phyloP scores from a whole-genome alignment of 164 flowering plant genomes.

The Berberis thunbergii region DNA sequence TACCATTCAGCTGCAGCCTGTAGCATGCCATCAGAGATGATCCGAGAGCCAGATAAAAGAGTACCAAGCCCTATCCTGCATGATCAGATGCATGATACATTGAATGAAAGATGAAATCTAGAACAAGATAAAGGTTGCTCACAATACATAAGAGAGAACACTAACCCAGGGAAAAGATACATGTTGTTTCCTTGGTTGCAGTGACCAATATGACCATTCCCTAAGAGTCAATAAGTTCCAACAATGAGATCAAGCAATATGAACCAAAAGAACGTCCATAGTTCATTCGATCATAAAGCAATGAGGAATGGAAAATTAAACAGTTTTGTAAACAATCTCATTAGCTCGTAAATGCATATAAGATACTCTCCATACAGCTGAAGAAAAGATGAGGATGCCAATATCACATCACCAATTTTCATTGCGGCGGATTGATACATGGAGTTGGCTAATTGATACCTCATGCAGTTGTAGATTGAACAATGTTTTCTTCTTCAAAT shows the following conservation, averaged over 20 bases:
- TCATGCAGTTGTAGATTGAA: too few relatives aligned
- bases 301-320: too few relatives aligned
- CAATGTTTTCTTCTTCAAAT: too few relatives aligned
- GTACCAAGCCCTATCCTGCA: conserved; percentile 96
- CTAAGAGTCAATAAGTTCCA: conserved; percentile 26
- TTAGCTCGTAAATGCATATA: too few relatives aligned
- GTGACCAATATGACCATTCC: conserved; percentile 79
- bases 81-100: conserved; percentile 4
- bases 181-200: conserved; percentile 98
- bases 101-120: neutral
- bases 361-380: too few relatives aligned
- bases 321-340: too few relatives aligned
- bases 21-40: conserved; percentile 93
- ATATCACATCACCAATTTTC: too few relatives aligned
- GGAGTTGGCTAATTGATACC: too few relatives aligned
- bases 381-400: too few relatives aligned
- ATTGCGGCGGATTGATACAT: too few relatives aligned
- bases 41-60: conserved; percentile 79
- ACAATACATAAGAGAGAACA: conserved; percentile 4
- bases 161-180: conserved; percentile 98
- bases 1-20: conserved; percentile 99
- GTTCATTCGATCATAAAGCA: neutral
- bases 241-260: neutral
- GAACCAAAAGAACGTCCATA: neutral
- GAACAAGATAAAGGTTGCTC: neutral